These are phyloP conservation scores for Trifolium repens DNA, from an alignment of 306 rosid genomes.

Conservation along the genomic window DNA sequence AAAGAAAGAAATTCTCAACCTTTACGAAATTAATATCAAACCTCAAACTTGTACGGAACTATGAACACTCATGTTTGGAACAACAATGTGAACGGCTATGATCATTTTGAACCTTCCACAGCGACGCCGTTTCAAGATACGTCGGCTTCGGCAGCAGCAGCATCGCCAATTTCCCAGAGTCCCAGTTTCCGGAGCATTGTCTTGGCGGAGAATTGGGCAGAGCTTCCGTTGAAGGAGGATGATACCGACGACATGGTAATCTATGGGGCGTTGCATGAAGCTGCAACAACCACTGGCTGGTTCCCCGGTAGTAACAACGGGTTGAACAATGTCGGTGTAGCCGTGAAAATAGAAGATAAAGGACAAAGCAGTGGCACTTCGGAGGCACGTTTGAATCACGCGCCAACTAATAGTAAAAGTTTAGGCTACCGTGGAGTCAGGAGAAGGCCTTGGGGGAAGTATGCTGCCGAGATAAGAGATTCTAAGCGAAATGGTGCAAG, in stretches of 20 bases:
- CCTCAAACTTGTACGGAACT: conserved; percentile 6
- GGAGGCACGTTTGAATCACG: conserved; percentile 1
- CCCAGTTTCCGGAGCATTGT: conserved; percentile 36
- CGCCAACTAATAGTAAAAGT: neutral
- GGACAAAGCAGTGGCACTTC: neutral
- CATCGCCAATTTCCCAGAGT: neutral
- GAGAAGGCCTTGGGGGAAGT: conserved; percentile 66
- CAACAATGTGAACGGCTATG: neutral
- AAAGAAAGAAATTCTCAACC: neutral
- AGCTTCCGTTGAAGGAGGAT: conserved; percentile 47
- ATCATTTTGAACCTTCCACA: neutral
- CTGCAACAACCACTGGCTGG: conserved; percentile 45
- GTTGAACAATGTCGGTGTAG: neutral
- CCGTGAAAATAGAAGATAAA: neutral
- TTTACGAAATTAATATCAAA: neutral
- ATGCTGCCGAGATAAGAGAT: conserved; percentile 68
- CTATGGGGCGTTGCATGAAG: conserved; percentile 38
- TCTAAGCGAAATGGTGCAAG: conserved; percentile 51
- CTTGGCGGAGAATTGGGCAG: conserved; percentile 42
- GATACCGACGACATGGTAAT: conserved; percentile 49
- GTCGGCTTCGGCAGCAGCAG: neutral
- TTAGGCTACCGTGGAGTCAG: conserved; percentile 54
- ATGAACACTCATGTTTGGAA: conserved; percentile 24
- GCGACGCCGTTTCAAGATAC: neutral
- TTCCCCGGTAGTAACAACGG: neutral